These are phyloP conservation scores for Tulasnella sp. DNA, from an alignment of 768 basidiomycete species.

Conservation along the genomic window DNA sequence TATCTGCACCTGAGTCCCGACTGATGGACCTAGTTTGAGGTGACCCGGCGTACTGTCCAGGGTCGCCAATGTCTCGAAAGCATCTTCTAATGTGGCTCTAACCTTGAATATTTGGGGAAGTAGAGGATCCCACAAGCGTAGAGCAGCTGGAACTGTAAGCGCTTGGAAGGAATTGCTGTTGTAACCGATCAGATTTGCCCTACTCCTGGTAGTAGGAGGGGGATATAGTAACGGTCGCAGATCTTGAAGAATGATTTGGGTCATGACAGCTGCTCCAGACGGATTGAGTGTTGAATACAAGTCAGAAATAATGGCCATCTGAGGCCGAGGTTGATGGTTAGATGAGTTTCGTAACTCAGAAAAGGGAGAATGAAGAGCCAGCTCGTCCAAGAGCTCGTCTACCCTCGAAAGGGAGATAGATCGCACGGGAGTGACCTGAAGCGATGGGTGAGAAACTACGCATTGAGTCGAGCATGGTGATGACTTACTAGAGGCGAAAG, in stretches of 20 bases:
- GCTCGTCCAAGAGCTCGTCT: conserved; percentile 55
- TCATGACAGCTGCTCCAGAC: conserved; percentile 50
- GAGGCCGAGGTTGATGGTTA: conserved; percentile 26
- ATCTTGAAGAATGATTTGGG: conserved; percentile 83
- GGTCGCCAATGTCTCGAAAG: conserved; percentile 30
- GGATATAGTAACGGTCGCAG: conserved; percentile 69
- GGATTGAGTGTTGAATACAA: conserved; percentile 52
- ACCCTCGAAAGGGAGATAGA: conserved; percentile 37
- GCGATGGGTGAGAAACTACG: conserved; percentile 4
- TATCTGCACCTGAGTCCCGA: conserved; percentile 61
- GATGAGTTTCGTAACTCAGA: conserved; percentile 30
- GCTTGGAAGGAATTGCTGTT: conserved; percentile 43
- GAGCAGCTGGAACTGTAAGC: conserved; percentile 48
- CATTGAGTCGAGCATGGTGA: background rate
- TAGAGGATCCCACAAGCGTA: conserved; percentile 57
- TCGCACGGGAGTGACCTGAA: conserved; percentile 4
- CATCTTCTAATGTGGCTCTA: conserved; percentile 46
- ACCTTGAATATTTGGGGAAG: conserved; percentile 43
- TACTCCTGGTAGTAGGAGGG: conserved; percentile 37
- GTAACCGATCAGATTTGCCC: conserved; percentile 37
- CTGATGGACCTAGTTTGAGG: conserved; percentile 27
- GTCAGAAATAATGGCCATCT: conserved; percentile 33
- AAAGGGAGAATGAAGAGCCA: conserved; percentile 54
- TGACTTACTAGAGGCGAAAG: conserved; percentile 30
- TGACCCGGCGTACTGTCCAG: conserved; percentile 25